Conservation (phyloP, 2,329 filamentous ascomycete genomes). For the Diaporthe amygdali region DNA sequence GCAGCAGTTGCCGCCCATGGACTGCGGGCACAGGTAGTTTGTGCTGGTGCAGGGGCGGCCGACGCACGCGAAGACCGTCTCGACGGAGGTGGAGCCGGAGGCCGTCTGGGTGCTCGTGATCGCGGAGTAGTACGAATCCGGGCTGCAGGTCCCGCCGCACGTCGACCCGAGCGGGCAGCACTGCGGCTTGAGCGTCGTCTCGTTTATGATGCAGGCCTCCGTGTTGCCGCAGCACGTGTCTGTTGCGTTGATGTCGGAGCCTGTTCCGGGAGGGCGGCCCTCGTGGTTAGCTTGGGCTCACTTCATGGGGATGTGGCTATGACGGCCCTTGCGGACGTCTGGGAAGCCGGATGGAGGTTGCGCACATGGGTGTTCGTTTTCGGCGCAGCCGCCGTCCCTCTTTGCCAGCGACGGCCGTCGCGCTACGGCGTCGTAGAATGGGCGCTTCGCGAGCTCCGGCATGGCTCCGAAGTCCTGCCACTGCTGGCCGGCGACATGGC, state of each 20-base stretch:
- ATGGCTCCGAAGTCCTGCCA: conserved; percentile 2
- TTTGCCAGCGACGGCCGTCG: conserved; percentile 8
- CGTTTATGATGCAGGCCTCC: conserved; percentile 38
- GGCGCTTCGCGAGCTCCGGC: conserved; percentile 7
- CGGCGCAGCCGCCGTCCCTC: conserved; percentile 16
- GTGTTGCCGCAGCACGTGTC: conserved; percentile 32
- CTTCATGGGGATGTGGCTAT: neutral
- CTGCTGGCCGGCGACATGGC: conserved; percentile 12
- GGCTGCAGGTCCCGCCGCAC: conserved; percentile 38
- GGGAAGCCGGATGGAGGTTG: neutral
- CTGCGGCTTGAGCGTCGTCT: conserved; percentile 23
- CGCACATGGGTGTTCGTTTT: conserved; percentile 14
- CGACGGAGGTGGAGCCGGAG: conserved; percentile 22
- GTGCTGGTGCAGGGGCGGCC: conserved; percentile 36
- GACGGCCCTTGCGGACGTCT: neutral
- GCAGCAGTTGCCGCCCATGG: conserved; percentile 36
- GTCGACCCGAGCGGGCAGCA: conserved; percentile 39
- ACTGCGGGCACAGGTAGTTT: conserved; percentile 38
- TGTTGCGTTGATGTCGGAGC: conserved; percentile 33
- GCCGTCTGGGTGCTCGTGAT: conserved; percentile 34
- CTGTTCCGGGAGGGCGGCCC: conserved; percentile 9
- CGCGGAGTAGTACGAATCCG: conserved; percentile 35
- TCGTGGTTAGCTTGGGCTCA: neutral
- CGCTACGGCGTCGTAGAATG: conserved; percentile 2
- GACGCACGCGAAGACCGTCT: conserved; percentile 33